phyloP scores from a whole-genome alignment of 805 yeast species.

The Lipomyces spencermartinsiae region DNA sequence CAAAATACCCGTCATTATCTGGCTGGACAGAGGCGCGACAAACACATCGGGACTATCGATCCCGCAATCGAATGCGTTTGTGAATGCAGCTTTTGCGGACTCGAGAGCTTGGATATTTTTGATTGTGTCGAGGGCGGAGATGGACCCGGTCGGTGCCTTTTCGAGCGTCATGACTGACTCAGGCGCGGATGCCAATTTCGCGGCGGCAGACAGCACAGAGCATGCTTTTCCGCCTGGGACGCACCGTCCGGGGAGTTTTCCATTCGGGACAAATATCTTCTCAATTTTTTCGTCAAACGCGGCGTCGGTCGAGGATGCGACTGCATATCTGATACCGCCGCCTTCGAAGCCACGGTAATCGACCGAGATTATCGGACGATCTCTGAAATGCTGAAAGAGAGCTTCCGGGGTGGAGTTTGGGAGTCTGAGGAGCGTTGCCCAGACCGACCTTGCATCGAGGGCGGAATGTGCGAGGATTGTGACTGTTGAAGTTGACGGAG shows the following conservation, averaged over 20 bases:
- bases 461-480: conserved; percentile 30
- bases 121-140: conserved; percentile 28
- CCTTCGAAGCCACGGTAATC: conserved; percentile 36
- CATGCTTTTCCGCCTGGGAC: conserved; percentile 16
- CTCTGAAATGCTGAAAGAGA: conserved; percentile 27
- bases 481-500: conserved; percentile 37
- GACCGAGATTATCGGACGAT: conserved; percentile 33
- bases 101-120: conserved; percentile 23
- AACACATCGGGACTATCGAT: conserved; percentile 35
- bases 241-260: conserved; percentile 11
- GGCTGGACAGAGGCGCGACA: conserved; percentile 13
- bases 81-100: conserved; percentile 16
- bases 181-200: conserved; percentile 17
- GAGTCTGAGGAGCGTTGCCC: conserved; percentile 35
- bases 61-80: conserved; percentile 26
- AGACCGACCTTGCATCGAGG: conserved; percentile 37
- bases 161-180: conserved; percentile 26
- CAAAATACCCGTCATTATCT: conserved; percentile 19
- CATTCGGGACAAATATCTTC: conserved; percentile 1
- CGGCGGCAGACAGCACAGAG: conserved; percentile 17
- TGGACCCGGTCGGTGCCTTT: not conserved
- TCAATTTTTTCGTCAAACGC: conserved; percentile 17
- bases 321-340: conserved; percentile 32
- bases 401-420: conserved; percentile 13
- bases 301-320: not conserved